These are phyloP conservation scores for Cladorrhinum sp. DNA, from an alignment of 2,329 filamentous ascomycete genomes.

Conservation along the genomic window DNA sequence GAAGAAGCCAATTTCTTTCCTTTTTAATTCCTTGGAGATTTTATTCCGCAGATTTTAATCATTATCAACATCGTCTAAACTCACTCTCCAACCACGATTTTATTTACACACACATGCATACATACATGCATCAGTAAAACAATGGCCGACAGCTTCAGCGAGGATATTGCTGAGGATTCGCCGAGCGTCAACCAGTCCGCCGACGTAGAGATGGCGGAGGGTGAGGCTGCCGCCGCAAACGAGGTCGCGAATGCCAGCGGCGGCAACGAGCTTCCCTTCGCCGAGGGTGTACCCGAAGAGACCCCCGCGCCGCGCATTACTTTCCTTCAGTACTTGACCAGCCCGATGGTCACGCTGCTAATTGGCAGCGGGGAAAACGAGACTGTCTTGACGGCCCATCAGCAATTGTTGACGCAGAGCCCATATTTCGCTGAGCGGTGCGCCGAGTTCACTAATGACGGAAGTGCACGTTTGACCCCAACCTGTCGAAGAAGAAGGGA, in stretches of 20 bases:
- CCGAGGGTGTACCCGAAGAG: conserved; percentile 36
- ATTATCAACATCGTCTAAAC: too few species aligned
- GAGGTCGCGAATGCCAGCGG: conserved; percentile 31
- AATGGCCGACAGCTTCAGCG: conserved; percentile 30
- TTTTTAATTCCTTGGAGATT: too few species aligned
- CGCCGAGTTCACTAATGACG: conserved; percentile 57
- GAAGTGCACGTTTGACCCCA: conserved; percentile 56
- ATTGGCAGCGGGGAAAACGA: conserved; percentile 59
- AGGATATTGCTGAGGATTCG: conserved; percentile 32
- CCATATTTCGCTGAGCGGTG: conserved; percentile 69
- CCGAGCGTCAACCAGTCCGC: conserved; percentile 15
- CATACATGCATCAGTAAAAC: conserved; percentile 1
- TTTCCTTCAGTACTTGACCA: conserved; percentile 61
- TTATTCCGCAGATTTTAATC: too few species aligned
- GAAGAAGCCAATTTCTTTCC: too few species aligned
- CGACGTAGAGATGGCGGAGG: conserved; percentile 31
- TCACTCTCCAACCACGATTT: neutral
- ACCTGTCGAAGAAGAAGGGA: too few species aligned
- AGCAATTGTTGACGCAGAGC: conserved; percentile 69
- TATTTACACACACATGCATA: neutral
- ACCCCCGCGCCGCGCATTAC: conserved; percentile 37
- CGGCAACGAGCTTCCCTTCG: conserved; percentile 40
- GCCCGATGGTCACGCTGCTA: conserved; percentile 66
- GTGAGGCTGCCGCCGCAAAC: conserved; percentile 14
- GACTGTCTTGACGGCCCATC: conserved; percentile 72